Evolutionary conservation across 176 grass and related monocot species (phyloP).

Genomic region (Saccharum officinarum): DNA sequence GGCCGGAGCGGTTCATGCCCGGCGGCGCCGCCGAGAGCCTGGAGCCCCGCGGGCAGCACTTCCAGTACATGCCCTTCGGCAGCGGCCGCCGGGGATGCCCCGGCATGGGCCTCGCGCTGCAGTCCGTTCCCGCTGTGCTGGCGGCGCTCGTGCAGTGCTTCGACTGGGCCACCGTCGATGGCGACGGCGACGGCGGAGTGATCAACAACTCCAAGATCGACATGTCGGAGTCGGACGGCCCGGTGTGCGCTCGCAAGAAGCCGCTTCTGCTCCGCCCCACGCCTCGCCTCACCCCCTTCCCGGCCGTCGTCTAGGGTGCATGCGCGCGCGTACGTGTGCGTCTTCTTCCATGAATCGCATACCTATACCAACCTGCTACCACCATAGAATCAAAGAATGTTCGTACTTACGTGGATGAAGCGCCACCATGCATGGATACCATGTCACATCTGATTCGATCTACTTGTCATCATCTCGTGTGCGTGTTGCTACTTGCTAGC

Average conservation of each 20-base stretch:
- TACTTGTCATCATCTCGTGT: no score
- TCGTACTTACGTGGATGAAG: no score
- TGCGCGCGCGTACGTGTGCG: not conserved
- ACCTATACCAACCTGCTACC: no score
- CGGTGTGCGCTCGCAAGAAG: constrained; percentile 53
- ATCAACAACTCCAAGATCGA: constrained; percentile 23
- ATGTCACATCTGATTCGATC: no score
- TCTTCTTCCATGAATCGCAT: not conserved
- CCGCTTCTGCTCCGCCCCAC: constrained; percentile 43
- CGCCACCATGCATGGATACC: no score
- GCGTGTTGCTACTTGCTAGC: no score
- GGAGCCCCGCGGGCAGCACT: constrained; percentile 63
- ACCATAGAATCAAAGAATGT: no score
- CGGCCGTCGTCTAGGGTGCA: constrained; percentile 15
- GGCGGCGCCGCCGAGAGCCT: not conserved
- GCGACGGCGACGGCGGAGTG: not conserved
- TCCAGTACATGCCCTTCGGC: constrained; percentile 74
- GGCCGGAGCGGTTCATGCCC: constrained; percentile 64
- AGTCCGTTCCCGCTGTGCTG: constrained; percentile 46
- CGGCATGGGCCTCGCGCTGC: constrained; percentile 55
- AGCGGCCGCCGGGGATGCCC: constrained; percentile 63
- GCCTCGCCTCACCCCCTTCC: constrained; percentile 49
- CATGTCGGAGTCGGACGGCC: constrained; percentile 60
- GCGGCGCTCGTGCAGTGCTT: constrained; percentile 74
- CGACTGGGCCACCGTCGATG: constrained; percentile 32